A percentile compares a stretch with the other conserved stretches of the same genome.
Evolutionary conservation across 2,329 filamentous ascomycete genomes (phyloP).

Genomic region (Neopestalotiopsis sp.): DNA sequence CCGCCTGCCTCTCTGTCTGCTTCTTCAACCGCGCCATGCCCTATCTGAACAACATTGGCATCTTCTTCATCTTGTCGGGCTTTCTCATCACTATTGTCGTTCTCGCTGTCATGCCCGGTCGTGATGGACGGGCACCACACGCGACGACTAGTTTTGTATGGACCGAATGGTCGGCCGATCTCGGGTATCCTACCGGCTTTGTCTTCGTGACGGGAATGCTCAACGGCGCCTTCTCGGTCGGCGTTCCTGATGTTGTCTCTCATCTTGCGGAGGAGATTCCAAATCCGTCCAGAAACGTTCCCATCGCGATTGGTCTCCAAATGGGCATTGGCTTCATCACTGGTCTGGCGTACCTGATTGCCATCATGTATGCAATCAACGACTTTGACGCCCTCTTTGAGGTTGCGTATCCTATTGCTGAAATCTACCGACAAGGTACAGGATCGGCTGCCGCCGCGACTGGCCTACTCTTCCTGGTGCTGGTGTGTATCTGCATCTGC

Average conservation of each 20-base stretch:
- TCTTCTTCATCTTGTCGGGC: conserved; percentile 56
- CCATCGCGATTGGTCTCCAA: conserved; percentile 47
- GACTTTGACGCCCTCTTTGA: conserved; percentile 50
- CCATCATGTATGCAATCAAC: conserved; percentile 58
- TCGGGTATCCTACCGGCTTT: conserved; percentile 49
- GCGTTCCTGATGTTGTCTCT: conserved; percentile 68
- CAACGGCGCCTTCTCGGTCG: conserved; percentile 74
- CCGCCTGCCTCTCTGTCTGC: conserved; percentile 47
- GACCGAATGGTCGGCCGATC: conserved; percentile 44
- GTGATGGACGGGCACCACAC: conserved; percentile 31
- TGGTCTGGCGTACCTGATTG: conserved; percentile 53
- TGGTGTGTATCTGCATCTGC: conserved; percentile 41
- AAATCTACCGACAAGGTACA: conserved; percentile 52
- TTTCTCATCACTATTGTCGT: conserved; percentile 61
- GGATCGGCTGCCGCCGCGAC: conserved; percentile 46
- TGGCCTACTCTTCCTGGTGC: conserved; percentile 43
- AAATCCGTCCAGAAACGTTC: conserved; percentile 44
- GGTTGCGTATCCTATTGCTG: conserved; percentile 50
- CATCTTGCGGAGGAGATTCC: conserved; percentile 72
- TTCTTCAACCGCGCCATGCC: conserved; percentile 61
- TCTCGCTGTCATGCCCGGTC: conserved; percentile 54
- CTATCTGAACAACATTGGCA: conserved; percentile 57
- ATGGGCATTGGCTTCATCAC: conserved; percentile 56
- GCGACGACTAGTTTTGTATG: conserved; percentile 45
- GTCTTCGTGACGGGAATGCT: conserved; percentile 39